A percentile compares a stretch with the other conserved stretches of the same genome.
These are phyloP conservation scores for Claviceps sp. DNA, from an alignment of 2,329 filamentous ascomycete genomes.

Conservation along the genomic window DNA sequence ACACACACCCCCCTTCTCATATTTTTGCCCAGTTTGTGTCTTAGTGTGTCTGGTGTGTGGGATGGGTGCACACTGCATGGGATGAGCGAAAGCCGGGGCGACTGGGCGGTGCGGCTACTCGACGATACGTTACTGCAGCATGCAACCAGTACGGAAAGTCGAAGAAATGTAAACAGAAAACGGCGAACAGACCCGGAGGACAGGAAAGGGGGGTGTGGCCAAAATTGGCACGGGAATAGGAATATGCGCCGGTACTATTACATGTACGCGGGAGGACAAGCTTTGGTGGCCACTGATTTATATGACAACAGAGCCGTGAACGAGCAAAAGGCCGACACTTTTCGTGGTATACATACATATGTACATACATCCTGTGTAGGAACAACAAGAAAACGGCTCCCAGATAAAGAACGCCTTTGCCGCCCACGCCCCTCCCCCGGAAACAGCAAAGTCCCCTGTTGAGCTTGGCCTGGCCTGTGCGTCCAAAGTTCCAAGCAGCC, in stretches of 20 bases:
- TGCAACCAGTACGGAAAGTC: background rate
- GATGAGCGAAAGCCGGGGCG: background rate
- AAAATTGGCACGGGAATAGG: background rate
- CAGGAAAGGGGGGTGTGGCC: too few relatives aligned
- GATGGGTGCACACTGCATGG: background rate
- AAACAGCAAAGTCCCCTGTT: background rate
- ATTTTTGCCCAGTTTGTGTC: background rate
- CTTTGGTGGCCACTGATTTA: background rate
- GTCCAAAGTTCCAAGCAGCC: too few relatives aligned
- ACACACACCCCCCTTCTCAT: background rate
- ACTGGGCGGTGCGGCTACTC: background rate
- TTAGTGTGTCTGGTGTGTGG: background rate
- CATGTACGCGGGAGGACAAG: background rate
- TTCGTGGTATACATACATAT: background rate
- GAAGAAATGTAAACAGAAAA: background rate
- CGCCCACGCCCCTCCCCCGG: background rate
- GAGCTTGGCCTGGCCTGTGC: too few relatives aligned
- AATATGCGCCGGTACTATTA: conserved; percentile 1
- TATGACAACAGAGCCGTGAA: background rate
- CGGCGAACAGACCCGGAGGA: background rate
- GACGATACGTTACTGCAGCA: background rate
- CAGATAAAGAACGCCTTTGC: conserved; percentile 1
- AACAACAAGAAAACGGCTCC: conserved; percentile 1
- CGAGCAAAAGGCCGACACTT: background rate
- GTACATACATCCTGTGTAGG: background rate